Base-by-base conservation (phyloP, 1,284 basidiomycete species). In the Microbotryum saponariae region DNA sequence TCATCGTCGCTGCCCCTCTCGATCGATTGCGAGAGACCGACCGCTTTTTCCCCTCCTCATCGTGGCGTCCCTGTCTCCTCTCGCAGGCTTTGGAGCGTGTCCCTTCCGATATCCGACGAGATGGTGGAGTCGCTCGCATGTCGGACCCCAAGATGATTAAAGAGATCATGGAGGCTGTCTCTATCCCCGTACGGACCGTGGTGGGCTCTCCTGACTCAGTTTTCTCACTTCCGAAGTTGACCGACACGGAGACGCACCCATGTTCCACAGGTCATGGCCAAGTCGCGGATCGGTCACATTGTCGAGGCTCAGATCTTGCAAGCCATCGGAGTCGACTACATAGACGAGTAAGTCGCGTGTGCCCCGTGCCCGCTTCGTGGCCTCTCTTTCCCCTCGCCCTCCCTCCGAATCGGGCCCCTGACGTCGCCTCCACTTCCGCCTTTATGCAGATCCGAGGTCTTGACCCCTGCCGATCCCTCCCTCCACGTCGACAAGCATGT, bases 241-340 rank as follows among this genome's bases (percentile, higher is more conserved):
- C 97, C 80, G 94, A 94, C 76, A 82, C 87, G 74, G 89, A 66
- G 85, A 86, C 20, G 66, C 68, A 12, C 6, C 8, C 21, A 8
- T 29, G 49, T 6, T 14, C 61, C 56, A 1, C 56, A 87, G 27
- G 87, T 89, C 73, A 91, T 91, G 89, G 90, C 89, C 58, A 92
- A 93, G 79, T 87, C 86, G 63, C 86, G 96, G 70, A 97, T 99
- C 76, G 96, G 94, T 1, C 94, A 99, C 78, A 88, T 94, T 71
- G 93, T 94, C 64, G 93, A 96, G 60, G 56, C 55, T n/a, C 75
- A 93, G 87, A 96, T 98, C 73, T 79, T 97, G 42, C 91, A 97
- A 82, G 83, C 85, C 23, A 82, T 97, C 73, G 93, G 94, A 12
- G 88, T 97, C 57, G 94, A 99, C 79, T 99, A 97, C 78, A 96